Evolutionary conservation across 352 stramenopile species (phyloP).

Genomic region (Pythium plurisporium): DNA sequence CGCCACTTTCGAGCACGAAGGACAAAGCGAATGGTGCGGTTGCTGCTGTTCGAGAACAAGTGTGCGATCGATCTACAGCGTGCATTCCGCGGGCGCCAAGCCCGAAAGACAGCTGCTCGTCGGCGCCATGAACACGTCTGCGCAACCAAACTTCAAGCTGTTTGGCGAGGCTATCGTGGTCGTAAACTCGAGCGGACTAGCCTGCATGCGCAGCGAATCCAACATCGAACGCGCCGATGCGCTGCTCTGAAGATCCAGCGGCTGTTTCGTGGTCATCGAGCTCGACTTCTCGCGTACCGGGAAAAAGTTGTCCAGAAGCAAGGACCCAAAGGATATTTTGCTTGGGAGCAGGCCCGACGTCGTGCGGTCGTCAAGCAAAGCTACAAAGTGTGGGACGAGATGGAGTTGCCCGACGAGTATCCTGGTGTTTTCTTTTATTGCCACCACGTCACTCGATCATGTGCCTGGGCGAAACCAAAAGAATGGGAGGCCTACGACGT

Average conservation of each 20-base stretch:
- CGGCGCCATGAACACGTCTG: constrained; percentile 32
- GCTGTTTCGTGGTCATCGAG: constrained; percentile 45
- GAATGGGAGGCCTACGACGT: constrained; percentile 49
- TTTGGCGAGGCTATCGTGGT: constrained; percentile 33
- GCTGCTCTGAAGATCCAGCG: constrained; percentile 48
- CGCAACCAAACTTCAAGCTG: constrained; percentile 49
- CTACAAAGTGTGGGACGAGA: constrained; percentile 77
- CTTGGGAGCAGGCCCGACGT: constrained; percentile 43
- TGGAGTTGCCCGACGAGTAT: constrained; percentile 43
- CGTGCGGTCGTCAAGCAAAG: constrained; percentile 28
- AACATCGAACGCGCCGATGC: constrained; percentile 21
- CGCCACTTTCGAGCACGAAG: constrained; percentile 48
- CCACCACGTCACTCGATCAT: constrained; percentile 60
- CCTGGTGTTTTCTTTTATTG: constrained; percentile 65
- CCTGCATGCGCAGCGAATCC: constrained; percentile 16
- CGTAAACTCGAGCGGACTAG: constrained; percentile 30
- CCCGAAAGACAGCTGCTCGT: constrained; percentile 28
- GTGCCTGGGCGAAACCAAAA: constrained; percentile 60
- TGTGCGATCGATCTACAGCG: constrained; percentile 56
- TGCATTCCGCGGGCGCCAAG: constrained; percentile 54
- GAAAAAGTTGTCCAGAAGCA: constrained; percentile 42
- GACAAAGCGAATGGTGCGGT: constrained; percentile 36
- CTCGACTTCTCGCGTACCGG: constrained; percentile 33
- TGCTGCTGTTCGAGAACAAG: constrained; percentile 55
- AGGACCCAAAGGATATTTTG: constrained; percentile 53